A percentile compares a stretch with the other conserved stretches of the same genome.
Evolutionary conservation across 768 basidiomycete species (phyloP).

Genomic region (Coprinopsis cinerea): DNA sequence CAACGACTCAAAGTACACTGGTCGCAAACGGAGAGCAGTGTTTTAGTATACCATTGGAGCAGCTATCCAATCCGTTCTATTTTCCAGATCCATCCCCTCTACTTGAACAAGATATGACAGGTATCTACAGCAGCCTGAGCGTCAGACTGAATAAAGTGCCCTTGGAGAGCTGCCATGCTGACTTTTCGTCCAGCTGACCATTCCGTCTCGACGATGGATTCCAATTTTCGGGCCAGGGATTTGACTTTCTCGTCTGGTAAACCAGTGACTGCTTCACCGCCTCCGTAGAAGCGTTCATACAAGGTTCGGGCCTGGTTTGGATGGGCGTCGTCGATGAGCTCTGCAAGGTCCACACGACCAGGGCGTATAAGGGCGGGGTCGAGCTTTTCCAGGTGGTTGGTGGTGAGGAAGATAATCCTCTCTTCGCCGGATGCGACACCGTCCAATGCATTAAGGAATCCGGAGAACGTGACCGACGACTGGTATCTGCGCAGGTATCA

Average conservation of each 20-base stretch:
- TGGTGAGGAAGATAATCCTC: conserved; percentile 98
- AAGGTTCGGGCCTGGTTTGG: conserved; percentile 72
- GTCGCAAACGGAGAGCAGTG: conserved; percentile 73
- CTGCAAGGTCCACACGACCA: conserved; percentile 85
- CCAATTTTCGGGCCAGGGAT: conserved; percentile 46
- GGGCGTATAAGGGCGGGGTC: conserved; percentile 95
- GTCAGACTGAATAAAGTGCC: conserved; percentile 80
- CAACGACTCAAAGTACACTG: conserved; percentile 83
- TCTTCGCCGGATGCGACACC: conserved; percentile 98
- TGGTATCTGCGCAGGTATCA: conserved; percentile 60
- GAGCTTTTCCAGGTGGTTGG: conserved; percentile 86
- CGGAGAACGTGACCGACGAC: conserved; percentile 95
- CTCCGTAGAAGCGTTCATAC: conserved; percentile 81
- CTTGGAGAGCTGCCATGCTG: conserved; percentile 96
- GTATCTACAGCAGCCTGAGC: conserved; percentile 49
- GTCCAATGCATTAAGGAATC: conserved; percentile 93
- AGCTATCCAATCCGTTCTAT: background rate
- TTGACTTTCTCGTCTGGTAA: conserved; percentile 31
- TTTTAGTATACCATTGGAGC: conserved; percentile 45
- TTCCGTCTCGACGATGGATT: conserved; percentile 48
- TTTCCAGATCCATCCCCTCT: conserved; percentile 20
- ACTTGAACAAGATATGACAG: conserved; percentile 40
- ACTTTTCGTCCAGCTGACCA: conserved; percentile 49
- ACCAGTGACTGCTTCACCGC: conserved; percentile 25
- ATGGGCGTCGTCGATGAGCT: conserved; percentile 82